These are phyloP conservation scores for Fermentozyma sake DNA, from an alignment of 1,139 yeast genomes.

Conservation along the genomic window DNA sequence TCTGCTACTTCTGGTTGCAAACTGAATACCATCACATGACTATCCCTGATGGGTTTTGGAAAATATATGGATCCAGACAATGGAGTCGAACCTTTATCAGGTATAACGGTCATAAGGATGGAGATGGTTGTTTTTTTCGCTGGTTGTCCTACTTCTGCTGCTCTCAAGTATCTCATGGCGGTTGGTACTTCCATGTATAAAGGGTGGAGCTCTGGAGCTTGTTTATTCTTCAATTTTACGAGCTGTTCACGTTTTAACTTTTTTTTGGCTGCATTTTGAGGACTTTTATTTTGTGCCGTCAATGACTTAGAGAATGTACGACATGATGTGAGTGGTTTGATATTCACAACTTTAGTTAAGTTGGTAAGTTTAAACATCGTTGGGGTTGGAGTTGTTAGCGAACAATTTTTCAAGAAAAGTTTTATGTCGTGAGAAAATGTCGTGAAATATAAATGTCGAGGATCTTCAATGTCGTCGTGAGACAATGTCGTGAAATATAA, in stretches of 20 bases:
- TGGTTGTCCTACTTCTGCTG: slow-evolving; percentile 86
- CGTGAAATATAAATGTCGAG: no score
- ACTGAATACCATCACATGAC: slow-evolving; percentile 67
- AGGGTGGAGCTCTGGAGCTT: slow-evolving; percentile 50
- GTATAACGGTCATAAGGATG: slow-evolving; percentile 61
- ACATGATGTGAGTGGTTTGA: no score
- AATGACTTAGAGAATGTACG: slow-evolving; percentile 9
- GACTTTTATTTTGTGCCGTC: slow-evolving; percentile 8
- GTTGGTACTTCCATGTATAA: slow-evolving; percentile 66
- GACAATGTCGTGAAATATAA: no score
- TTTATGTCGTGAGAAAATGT: no score
- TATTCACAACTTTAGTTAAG: no score
- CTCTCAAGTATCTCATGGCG: slow-evolving; percentile 78
- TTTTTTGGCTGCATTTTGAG: slow-evolving; percentile 15
- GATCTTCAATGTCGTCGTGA: no score
- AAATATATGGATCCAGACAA: slow-evolving; percentile 68
- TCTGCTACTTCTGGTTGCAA: slow-evolving; percentile 48
- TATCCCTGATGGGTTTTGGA: slow-evolving; percentile 70
- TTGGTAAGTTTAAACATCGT: no score
- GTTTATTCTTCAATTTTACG: slow-evolving; percentile 36
- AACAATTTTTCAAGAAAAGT: no score
- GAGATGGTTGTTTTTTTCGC: slow-evolving; percentile 63
- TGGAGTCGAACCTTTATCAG: slow-evolving; percentile 77
- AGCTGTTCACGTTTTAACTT: slow-evolving; percentile 29
- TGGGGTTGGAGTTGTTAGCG: no score